These are phyloP conservation scores for Dothideomycetes sp. DNA, from an alignment of 2,329 filamentous ascomycete species.

Conservation along the genomic window DNA sequence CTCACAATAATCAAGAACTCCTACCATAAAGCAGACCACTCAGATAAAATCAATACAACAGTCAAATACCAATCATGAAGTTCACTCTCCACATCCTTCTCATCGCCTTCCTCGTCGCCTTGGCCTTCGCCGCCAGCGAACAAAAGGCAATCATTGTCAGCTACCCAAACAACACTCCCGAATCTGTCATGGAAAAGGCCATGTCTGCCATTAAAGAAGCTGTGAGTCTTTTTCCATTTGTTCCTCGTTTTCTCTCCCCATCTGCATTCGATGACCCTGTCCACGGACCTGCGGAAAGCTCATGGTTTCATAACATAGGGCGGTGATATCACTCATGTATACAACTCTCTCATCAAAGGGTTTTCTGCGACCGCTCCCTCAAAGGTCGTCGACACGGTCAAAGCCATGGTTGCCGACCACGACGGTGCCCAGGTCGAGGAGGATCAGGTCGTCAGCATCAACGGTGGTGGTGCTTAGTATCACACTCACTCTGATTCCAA, in stretches of 20 bases:
- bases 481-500: neutral
- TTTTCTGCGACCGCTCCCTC: conserved; percentile 53
- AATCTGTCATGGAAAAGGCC: conserved; percentile 58
- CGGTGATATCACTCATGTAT: conserved; percentile 63
- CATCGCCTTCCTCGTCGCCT: conserved; percentile 41
- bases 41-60: conserved; percentile 4
- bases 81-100: conserved; percentile 20
- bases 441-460: conserved; percentile 52
- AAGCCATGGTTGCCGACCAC: conserved; percentile 52
- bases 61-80: conserved; percentile 21
- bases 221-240: conserved; percentile 36
- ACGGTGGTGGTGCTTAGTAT: neutral
- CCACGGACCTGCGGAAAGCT: neutral
- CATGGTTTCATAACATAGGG: conserved; percentile 33
- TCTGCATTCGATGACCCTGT: conserved; percentile 1
- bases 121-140: conserved; percentile 50
- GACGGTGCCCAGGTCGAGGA: conserved; percentile 60
- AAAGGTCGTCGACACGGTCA: conserved; percentile 58
- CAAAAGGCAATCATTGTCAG: conserved; percentile 70
- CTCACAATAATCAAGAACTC: neutral
- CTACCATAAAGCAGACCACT: neutral
- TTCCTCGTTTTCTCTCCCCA: neutral
- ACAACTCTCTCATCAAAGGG: conserved; percentile 24
- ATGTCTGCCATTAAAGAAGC: conserved; percentile 61
- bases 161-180: conserved; percentile 61